A percentile compares a stretch with the other conserved stretches of the same genome.
Conservation (phyloP, 306 rosid genomes). For the Gleditsia sinensis region DNA sequence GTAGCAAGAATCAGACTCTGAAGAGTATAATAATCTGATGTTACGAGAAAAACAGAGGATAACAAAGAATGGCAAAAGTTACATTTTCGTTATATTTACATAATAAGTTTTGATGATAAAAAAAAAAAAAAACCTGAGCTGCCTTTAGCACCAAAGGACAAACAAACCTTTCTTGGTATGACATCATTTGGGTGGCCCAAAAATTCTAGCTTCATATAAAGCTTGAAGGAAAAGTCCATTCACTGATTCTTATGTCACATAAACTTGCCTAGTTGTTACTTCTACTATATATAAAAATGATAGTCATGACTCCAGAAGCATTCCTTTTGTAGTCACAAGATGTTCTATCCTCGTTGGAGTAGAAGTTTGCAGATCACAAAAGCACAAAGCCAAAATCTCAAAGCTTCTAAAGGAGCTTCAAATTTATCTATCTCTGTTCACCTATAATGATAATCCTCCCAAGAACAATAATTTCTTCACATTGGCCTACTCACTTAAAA, state of each 20-base stretch:
- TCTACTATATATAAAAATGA: slow-evolving; percentile 12
- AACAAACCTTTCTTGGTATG: no score
- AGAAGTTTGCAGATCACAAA: not conserved
- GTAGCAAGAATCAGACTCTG: slow-evolving; percentile 32
- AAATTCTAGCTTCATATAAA: not conserved
- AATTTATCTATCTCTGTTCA: not conserved
- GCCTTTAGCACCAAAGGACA: no score
- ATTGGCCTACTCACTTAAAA: slow-evolving; percentile 7
- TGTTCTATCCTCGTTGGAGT: not conserved
- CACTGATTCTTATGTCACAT: not conserved
- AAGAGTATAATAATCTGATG: slow-evolving; percentile 14
- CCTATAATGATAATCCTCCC: not conserved
- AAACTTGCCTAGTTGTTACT: not conserved
- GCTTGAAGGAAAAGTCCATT: slow-evolving; percentile 1
- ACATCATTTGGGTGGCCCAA: not conserved
- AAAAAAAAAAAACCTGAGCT: no score
- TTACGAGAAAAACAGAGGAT: slow-evolving; percentile 5
- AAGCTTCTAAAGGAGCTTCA: not conserved
- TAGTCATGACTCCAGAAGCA: not conserved
- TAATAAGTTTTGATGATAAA: not conserved
- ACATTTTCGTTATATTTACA: slow-evolving; percentile 9
- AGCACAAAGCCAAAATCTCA: not conserved
- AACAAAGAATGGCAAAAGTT: slow-evolving; percentile 13
- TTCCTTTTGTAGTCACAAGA: not conserved
- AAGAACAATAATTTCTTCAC: slow-evolving; percentile 13